Evolutionary conservation across 2,329 filamentous ascomycete genomes (phyloP), one percentile per base, ranked within the genome.

Genomic region (Aspergillus sergii): DNA sequence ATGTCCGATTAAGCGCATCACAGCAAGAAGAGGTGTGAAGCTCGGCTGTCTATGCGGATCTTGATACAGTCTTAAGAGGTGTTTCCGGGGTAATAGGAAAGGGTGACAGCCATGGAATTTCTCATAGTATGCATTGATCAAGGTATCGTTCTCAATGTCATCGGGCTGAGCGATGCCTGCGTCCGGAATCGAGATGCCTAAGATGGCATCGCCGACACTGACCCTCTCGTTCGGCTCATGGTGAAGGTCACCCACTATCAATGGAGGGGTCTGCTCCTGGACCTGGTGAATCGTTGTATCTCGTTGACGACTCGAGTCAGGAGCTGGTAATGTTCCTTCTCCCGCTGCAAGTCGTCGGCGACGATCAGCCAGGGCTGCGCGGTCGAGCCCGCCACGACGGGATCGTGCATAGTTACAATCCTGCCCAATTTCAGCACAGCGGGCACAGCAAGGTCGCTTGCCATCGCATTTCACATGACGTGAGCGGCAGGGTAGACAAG

Each of bases 321-420:
- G 9, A 16, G 30, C 2, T 12, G 43, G 19, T 16, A 16, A 9
- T 9, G 32, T 23, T 39, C 50, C 26, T 3, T 46, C 64, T 2
- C 36, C 30, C 2, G 32, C 56, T 21, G 62, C 59, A 36, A 70
- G 57, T 57, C 62, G 58, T 64, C 69, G 68, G 48, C 68, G 65
- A 60, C 66, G 61, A 60, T 71, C 62, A 34, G 70, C 63, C 64
- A 72, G 41, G n/a, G 72, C 59, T 65, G 68, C 69, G 16, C 68
- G 67, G 51, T 65, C 60, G n/a, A 68, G 36, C 8, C 69, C 73
- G 2, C 83, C 82, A 67, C 83, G 76, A 41, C 82, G 76, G 14
- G 83, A 85, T 65, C 80, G 80, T 23, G 80, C 76, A 70, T 84
- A 85, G 62, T 76, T 78, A 61, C 83, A 85, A 32, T 79, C 73